A percentile compares a stretch with the other conserved stretches of the same genome.
These are phyloP conservation scores for Scenedesmus sp. DNA, from an alignment of 163 green algal species.

Conservation along the genomic window DNA sequence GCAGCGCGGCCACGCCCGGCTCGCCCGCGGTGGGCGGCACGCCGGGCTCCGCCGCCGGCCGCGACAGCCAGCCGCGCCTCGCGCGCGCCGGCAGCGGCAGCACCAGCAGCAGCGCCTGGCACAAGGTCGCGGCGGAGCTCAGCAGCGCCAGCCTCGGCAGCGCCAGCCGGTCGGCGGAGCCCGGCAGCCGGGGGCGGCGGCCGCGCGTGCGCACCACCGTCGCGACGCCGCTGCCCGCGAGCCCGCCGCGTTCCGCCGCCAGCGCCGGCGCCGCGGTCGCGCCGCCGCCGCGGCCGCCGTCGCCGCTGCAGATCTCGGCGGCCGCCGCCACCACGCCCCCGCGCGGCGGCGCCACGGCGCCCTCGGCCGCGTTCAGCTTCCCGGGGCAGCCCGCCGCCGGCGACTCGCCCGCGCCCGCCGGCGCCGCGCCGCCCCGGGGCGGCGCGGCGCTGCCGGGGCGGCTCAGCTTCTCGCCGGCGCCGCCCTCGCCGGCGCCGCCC, in stretches of 20 bases:
- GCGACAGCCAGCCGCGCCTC: background rate
- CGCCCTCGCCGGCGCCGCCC: background rate
- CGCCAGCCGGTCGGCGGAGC: slow-evolving; percentile 5
- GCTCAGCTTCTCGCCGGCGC: slow-evolving; percentile 22
- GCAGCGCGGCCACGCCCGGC: background rate
- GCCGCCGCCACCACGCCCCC: slow-evolving; percentile 1
- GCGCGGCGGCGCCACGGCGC: background rate
- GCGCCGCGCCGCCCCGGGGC: background rate
- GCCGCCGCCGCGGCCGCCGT: slow-evolving; percentile 14
- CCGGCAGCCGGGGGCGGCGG: background rate
- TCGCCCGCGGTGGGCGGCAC: background rate
- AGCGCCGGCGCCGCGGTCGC: background rate
- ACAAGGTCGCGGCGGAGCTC: slow-evolving; percentile 10
- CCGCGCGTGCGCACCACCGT: slow-evolving; percentile 29
- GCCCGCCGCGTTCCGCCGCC: slow-evolving; percentile 2
- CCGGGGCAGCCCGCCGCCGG: slow-evolving; percentile 18
- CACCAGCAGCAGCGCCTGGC: slow-evolving; percentile 34
- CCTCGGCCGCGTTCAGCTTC: slow-evolving; percentile 31
- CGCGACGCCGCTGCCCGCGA: slow-evolving; percentile 23
- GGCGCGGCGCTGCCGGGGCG: slow-evolving; percentile 9
- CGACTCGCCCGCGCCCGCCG: background rate
- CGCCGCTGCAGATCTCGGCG: slow-evolving; percentile 38
- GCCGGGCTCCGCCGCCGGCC: background rate
- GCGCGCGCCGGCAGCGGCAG: slow-evolving; percentile 4
- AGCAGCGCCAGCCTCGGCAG: slow-evolving; percentile 20